Evolutionary conservation across 352 stramenopile genomes (phyloP), one percentile per base, ranked within the genome.

Genomic region (Pythium plurisporium): DNA sequence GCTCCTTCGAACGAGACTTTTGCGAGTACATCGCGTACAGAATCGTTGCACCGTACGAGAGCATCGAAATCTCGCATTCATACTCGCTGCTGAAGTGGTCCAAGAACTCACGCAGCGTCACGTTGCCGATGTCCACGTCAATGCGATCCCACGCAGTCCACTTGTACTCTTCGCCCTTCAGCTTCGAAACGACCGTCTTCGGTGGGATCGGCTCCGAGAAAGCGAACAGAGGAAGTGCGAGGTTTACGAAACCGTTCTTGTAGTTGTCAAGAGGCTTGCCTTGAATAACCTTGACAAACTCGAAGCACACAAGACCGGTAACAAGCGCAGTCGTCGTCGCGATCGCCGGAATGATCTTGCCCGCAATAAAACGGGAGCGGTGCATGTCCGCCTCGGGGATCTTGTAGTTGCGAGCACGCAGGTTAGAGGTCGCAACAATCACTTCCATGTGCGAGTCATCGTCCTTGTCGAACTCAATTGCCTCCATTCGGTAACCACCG

Each of bases 301-400:
- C 97, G 55, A 99, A 92, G 70, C 96, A 99, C 62, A 99, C 95
- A 5, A 99, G 81, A 33, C 97, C 98, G 0, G 97, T 99, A 29
- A 99, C 97, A 31, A 99, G 76, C 17, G 97, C 96, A 14, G 98
- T 99, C 9, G 97, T 99, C 34, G 98, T 99, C 20, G 98, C 97
- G 70, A 99, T 99, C 15, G 98, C 98, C 11, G 98, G 98, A 59
- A 99, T 99, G 69, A 99, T 99, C 68, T 98, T 98, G 47, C 98
- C 98, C n/a, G 98, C 98, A 76, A 99, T 99, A 29, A 98, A 97
- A 47, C 97, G 95, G 27, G 95, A 98, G 50, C 97, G 94, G 76
- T 99, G 96, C 69, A 98, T 97, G 65, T 99, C 96, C 41, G 85
- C 95, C 51, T 98, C 97, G 15, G 88, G 90, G 55, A 99, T 99